These are phyloP conservation scores for Erythrophleum ivorense DNA, from an alignment of 331 rosid species.

Conservation along the genomic window DNA sequence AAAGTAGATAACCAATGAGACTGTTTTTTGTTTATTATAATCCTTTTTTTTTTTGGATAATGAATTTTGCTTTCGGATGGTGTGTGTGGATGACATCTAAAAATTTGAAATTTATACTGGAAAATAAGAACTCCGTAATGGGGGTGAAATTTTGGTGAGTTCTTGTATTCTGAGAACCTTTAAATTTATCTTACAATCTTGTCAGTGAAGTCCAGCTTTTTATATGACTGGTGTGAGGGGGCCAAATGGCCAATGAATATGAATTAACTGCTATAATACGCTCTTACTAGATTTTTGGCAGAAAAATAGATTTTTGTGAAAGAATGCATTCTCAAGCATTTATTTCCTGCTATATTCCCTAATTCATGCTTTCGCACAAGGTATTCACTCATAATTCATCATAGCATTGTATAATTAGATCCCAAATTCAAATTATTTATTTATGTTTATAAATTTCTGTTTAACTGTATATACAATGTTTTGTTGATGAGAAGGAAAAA, in stretches of 20 bases:
- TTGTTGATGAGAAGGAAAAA: slow-evolving; percentile 50
- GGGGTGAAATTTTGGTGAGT: slow-evolving; percentile 21
- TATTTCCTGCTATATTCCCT: neutral
- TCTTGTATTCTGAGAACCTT: neutral
- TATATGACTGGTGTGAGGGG: too few species aligned
- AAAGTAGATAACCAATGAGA: slow-evolving; percentile 4
- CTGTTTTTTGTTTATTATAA: too few species aligned
- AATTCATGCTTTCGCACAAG: neutral
- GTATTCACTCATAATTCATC: too few species aligned
- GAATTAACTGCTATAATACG: neutral
- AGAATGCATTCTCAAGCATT: slow-evolving; percentile 16
- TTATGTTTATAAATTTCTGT: too few species aligned
- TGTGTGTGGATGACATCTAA: neutral
- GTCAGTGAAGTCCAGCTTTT: neutral
- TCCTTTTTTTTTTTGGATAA: neutral
- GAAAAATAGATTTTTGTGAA: too few species aligned
- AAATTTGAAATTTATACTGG: slow-evolving; percentile 22
- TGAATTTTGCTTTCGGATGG: slow-evolving; percentile 13
- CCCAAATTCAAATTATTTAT: neutral
- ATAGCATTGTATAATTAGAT: too few species aligned
- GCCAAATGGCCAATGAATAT: slow-evolving; percentile 10
- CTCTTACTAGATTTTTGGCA: too few species aligned
- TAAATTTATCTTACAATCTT: neutral
- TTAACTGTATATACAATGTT: slow-evolving; percentile 13
- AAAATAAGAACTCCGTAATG: slow-evolving; percentile 8